These are phyloP conservation scores for Aureobasidium sp. DNA, from an alignment of 2,329 filamentous ascomycete species.

Conservation along the genomic window DNA sequence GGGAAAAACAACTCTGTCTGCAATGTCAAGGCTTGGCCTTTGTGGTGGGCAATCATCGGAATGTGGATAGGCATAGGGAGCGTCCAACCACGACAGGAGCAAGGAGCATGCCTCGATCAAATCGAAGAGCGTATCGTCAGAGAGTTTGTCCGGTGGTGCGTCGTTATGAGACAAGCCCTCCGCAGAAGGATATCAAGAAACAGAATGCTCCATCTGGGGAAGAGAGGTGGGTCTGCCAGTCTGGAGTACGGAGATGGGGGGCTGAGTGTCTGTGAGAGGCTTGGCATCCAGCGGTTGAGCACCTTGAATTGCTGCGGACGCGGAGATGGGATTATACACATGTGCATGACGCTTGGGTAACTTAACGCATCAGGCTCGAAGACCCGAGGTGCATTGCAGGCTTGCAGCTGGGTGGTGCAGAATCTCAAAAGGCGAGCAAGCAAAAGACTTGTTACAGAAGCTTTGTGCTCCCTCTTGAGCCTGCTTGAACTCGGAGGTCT, in stretches of 20 bases:
- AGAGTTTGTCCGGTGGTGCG: slow-evolving; percentile 1
- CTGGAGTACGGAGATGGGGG: not conserved
- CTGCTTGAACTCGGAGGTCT: not conserved
- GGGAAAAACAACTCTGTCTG: slow-evolving; percentile 8
- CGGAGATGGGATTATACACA: not conserved
- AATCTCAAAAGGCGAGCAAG: not conserved
- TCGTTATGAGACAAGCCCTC: slow-evolving; percentile 3
- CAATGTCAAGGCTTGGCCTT: slow-evolving; percentile 5
- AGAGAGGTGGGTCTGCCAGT: slow-evolving; percentile 1
- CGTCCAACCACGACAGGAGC: not conserved
- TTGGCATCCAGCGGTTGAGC: slow-evolving; percentile 1
- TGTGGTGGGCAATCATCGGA: not conserved
- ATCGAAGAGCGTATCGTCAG: not conserved
- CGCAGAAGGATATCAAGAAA: not conserved
- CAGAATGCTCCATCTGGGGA: not conserved
- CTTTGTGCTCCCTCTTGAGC: not conserved
- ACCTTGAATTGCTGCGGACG: not conserved
- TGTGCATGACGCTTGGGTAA: not conserved
- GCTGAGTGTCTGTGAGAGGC: slow-evolving; percentile 10
- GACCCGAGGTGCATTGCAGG: not conserved
- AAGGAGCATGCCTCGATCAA: not conserved
- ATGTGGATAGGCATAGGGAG: not conserved
- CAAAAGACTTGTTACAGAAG: not conserved
- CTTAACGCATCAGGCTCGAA: not conserved
- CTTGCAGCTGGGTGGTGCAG: not conserved